Evolutionary conservation across 352 stramenopile species (phyloP).

Genomic region (Phytophthora cactorum): DNA sequence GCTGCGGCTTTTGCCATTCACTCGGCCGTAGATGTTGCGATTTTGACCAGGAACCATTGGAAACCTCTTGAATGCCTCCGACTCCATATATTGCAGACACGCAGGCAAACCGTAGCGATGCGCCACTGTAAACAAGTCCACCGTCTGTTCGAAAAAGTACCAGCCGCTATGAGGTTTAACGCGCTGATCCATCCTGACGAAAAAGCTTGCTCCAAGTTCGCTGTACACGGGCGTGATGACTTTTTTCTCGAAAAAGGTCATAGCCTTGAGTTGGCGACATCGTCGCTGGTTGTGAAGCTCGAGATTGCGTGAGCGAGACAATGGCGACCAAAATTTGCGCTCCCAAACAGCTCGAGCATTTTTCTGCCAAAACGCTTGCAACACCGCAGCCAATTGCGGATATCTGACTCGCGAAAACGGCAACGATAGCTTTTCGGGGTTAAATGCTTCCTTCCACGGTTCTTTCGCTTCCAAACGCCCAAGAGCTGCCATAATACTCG

Average conservation of each 20-base stretch:
- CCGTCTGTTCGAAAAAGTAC: constrained; percentile 28
- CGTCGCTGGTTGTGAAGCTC: constrained; percentile 9
- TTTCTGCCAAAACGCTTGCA: constrained; percentile 29
- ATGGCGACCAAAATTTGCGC: constrained; percentile 39
- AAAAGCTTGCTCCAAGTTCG: constrained; percentile 35
- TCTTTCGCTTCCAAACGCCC: constrained; percentile 30
- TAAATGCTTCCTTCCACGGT: constrained; percentile 35
- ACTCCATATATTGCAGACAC: constrained; percentile 37
- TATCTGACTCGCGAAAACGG: constrained; percentile 27
- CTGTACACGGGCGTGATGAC: constrained; percentile 29
- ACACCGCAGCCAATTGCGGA: constrained; percentile 6
- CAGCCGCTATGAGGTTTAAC: constrained; percentile 26
- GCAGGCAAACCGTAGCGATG: constrained; percentile 13
- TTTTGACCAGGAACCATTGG: constrained; percentile 9
- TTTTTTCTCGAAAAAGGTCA: constrained; percentile 24
- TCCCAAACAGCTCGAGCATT: constrained; percentile 45
- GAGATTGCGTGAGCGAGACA: constrained; percentile 7
- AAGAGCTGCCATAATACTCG: constrained; percentile 17
- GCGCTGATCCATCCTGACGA: constrained; percentile 31
- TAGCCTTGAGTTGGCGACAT: constrained; percentile 32
- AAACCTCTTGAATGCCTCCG: constrained; percentile 28
- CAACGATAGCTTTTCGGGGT: constrained; percentile 14
- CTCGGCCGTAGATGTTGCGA: neutral
- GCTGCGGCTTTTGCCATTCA: constrained; percentile 32
- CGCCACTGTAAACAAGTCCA: constrained; percentile 28